phyloP scores from a whole-genome alignment of 306 rosid species.

The Corylus avellana region DNA sequence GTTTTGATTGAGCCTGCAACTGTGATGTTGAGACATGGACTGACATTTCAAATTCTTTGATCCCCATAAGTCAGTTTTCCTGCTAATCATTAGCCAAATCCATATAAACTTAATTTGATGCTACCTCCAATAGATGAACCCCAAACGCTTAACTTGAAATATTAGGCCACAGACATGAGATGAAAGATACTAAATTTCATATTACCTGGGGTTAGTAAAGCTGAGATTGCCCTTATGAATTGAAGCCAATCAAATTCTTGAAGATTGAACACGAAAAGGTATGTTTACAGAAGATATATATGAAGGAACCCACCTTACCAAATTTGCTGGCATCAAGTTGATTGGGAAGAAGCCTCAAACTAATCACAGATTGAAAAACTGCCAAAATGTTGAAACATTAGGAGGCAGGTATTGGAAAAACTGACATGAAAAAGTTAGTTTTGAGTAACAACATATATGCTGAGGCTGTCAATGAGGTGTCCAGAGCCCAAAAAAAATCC shows the following conservation, averaged over 20 bases:
- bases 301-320: neutral
- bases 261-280: neutral
- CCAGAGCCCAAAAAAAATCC: slow-evolving; percentile 22
- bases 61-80: slow-evolving; percentile 17
- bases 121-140: slow-evolving; percentile 26
- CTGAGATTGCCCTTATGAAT: neutral
- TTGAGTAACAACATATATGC: slow-evolving; percentile 19
- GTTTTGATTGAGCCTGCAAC: slow-evolving; percentile 18
- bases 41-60: slow-evolving; percentile 22
- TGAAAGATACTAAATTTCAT: neutral
- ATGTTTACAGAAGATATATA: neutral
- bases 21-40: slow-evolving; percentile 12
- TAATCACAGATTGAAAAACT: neutral
- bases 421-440: slow-evolving; percentile 20
- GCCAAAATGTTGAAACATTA: neutral
- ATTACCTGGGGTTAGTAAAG: neutral
- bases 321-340: slow-evolving; percentile 6
- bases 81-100: slow-evolving; percentile 1
- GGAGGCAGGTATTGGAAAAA: slow-evolving; percentile 17
- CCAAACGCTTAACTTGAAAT: neutral
- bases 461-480: slow-evolving; percentile 38
- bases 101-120: slow-evolving; percentile 9
- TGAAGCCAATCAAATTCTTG: neutral
- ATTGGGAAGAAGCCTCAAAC: neutral
- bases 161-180: neutral